Evolutionary conservation across 805 yeast species (phyloP).

Genomic region (Saccharomyces paradoxus): DNA sequence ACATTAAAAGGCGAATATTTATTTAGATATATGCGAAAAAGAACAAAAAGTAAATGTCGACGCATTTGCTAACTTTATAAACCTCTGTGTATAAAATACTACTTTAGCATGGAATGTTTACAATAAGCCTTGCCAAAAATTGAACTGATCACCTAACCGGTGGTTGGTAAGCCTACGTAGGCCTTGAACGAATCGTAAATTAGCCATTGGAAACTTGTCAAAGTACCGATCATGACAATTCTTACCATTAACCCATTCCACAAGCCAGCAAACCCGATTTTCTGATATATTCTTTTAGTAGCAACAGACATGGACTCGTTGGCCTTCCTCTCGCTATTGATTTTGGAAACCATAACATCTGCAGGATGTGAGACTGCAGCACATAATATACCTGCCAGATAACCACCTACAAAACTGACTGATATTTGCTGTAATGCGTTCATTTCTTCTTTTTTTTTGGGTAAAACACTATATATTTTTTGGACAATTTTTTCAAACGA

Average conservation of each 20-base stretch:
- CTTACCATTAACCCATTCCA: slow-evolving; percentile 95
- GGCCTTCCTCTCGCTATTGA: slow-evolving; percentile 58
- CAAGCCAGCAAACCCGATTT: slow-evolving; percentile 82
- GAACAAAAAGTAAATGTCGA: not conserved
- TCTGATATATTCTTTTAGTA: slow-evolving; percentile 61
- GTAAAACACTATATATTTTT: slow-evolving; percentile 61
- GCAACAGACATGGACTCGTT: slow-evolving; percentile 65
- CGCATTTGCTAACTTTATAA: not conserved
- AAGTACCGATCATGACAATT: slow-evolving; percentile 94
- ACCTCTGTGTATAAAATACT: not conserved
- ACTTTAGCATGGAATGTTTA: not conserved
- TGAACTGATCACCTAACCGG: slow-evolving; percentile 47
- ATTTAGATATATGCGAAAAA: not conserved
- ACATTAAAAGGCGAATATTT: too few relatives aligned
- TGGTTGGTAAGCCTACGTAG: slow-evolving; percentile 88
- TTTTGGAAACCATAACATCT: slow-evolving; percentile 95
- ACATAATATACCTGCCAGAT: slow-evolving; percentile 94
- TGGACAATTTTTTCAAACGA: slow-evolving; percentile 88
- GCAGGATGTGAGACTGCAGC: slow-evolving; percentile 97
- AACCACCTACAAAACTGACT: slow-evolving; percentile 91
- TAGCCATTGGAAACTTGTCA: slow-evolving; percentile 96
- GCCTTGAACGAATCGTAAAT: slow-evolving; percentile 94
- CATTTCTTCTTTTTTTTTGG: slow-evolving; percentile 66
- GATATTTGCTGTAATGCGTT: slow-evolving; percentile 78
- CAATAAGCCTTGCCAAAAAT: not conserved